Conservation (phyloP, 1,139 yeast species). For the Eremothecium gossypii region DNA sequence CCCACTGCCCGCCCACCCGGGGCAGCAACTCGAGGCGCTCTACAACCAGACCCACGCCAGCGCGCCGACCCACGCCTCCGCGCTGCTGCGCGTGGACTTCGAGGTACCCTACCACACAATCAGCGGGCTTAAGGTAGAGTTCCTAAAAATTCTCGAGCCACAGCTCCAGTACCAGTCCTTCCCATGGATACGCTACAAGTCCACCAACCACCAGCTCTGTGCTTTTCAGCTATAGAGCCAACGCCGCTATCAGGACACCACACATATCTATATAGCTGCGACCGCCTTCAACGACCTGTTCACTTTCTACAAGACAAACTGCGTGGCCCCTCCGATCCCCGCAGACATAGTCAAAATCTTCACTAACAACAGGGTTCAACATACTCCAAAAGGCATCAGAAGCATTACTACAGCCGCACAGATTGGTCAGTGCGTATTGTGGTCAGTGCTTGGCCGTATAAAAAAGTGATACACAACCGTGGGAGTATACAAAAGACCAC, state of each 20-base stretch:
- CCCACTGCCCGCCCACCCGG: conserved; percentile 33
- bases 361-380: no score
- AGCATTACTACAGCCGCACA: no score
- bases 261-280: no score
- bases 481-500: not conserved
- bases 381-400: no score
- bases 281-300: no score
- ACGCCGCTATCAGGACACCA: not conserved
- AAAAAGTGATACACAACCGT: no score
- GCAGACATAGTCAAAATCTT: no score
- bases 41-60: conserved; percentile 32
- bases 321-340: no score
- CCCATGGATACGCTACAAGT: conserved; percentile 74
- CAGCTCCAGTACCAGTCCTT: conserved; percentile 63
- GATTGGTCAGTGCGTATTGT: no score
- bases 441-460: no score
- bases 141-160: conserved; percentile 60
- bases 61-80: conserved; percentile 29
- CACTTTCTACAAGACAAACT: no score
- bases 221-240: conserved; percentile 17
- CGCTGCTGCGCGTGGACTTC: conserved; percentile 48
- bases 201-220: conserved; percentile 41
- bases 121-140: conserved; percentile 65
- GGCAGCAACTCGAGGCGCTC: conserved; percentile 31
- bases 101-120: conserved; percentile 61